A percentile compares a stretch with the other conserved stretches of the same genome.
phyloP scores from a whole-genome alignment of 108 stramenopile genomes.

The Nitzschia inconspicua region DNA sequence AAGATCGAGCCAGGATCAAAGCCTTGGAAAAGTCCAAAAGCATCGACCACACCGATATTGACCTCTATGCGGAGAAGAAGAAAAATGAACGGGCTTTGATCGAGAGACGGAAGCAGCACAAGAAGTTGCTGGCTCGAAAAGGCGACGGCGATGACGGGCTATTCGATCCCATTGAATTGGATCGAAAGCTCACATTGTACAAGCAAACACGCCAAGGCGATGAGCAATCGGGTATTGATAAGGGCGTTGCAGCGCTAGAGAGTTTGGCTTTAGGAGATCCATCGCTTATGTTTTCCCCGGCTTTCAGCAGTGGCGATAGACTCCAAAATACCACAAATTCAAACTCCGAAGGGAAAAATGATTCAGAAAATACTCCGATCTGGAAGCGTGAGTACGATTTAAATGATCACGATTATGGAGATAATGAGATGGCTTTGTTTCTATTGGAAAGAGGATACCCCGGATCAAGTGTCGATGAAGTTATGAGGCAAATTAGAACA shows the following conservation, averaged over 20 bases:
- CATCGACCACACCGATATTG: neutral
- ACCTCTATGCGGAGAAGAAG: slow-evolving; percentile 20
- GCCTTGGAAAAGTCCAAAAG: slow-evolving; percentile 18
- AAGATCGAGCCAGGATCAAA: slow-evolving; percentile 21
- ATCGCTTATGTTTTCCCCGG: too few relatives aligned
- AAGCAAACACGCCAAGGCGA: slow-evolving; percentile 20
- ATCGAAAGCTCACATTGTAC: neutral
- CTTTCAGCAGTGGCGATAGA: neutral
- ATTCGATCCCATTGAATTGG: slow-evolving; percentile 20
- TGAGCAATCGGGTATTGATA: slow-evolving; percentile 12
- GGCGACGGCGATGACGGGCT: neutral
- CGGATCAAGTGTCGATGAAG: too few relatives aligned
- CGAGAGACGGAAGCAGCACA: neutral
- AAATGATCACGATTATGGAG: neutral
- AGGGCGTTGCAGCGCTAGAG: slow-evolving; percentile 13
- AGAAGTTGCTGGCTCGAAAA: neutral
- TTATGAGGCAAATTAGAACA: too few relatives aligned
- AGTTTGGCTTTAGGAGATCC: slow-evolving; percentile 4
- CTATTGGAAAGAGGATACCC: slow-evolving; percentile 7
- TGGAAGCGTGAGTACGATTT: slow-evolving; percentile 4
- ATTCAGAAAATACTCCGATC: neutral
- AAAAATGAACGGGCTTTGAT: slow-evolving; percentile 18
- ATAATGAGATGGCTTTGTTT: neutral
- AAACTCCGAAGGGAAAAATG: neutral
- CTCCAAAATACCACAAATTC: neutral